A percentile compares a stretch with the other conserved stretches of the same genome.
Evolutionary conservation across 331 rosid genomes (phyloP).

Genomic region (Acacia concinna): DNA sequence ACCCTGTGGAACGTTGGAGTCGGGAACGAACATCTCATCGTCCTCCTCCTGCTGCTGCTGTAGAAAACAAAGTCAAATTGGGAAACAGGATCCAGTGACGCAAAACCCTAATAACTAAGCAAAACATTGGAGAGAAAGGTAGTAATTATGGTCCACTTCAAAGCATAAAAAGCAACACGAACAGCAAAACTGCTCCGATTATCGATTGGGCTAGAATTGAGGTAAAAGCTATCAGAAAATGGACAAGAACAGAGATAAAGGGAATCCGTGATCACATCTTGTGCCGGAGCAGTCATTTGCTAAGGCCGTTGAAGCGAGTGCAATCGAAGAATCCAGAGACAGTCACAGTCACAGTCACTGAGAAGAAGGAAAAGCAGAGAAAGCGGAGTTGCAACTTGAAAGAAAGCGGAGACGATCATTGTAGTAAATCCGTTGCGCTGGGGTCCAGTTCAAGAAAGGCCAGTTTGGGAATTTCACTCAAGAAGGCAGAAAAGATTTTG

Average conservation of each 20-base stretch:
- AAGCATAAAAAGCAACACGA: neutral
- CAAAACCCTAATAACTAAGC: constrained; percentile 38
- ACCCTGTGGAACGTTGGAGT: constrained; percentile 39
- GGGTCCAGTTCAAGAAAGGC: neutral
- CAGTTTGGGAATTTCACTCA: neutral
- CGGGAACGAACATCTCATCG: constrained; percentile 50
- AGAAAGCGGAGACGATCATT: neutral
- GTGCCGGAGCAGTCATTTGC: constrained; percentile 49
- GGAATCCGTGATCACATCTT: constrained; percentile 42
- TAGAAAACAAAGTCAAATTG: constrained; percentile 22
- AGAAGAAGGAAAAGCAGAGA: neutral
- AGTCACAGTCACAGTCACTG: neutral
- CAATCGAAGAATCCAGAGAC: constrained; percentile 38
- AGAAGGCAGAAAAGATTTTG: neutral
- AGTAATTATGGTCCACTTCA: constrained; percentile 11
- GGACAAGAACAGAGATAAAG: neutral
- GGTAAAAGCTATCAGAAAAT: neutral
- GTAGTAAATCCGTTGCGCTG: neutral
- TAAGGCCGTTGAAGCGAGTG: constrained; percentile 22
- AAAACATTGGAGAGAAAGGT: neutral
- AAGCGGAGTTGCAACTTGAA: neutral
- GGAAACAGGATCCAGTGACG: constrained; percentile 36
- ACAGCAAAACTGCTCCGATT: neutral
- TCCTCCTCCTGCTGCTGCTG: constrained; percentile 54
- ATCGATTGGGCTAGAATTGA: constrained; percentile 29